phyloP scores from a whole-genome alignment of 768 basidiomycete genomes.

The Russula brevipes region DNA sequence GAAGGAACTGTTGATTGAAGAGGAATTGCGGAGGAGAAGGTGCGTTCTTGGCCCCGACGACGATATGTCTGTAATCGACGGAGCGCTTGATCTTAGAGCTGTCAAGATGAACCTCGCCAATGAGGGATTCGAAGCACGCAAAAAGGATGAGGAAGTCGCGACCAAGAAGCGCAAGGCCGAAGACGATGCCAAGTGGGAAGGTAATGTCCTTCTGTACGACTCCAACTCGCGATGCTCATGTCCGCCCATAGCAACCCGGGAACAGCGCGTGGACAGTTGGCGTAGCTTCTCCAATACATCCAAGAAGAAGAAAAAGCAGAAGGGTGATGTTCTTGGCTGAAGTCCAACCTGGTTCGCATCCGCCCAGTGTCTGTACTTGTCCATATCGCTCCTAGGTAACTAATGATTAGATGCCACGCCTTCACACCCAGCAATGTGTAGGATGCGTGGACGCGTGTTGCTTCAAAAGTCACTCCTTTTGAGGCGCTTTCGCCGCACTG shows the following conservation, averaged over 20 bases:
- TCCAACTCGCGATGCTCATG: background rate
- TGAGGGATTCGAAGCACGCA: conserved; percentile 87
- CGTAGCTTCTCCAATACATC: conserved; percentile 58
- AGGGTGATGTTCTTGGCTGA: conserved; percentile 60
- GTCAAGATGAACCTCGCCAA: conserved; percentile 89
- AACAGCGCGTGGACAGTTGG: conserved; percentile 83
- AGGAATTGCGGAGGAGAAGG: conserved; percentile 83
- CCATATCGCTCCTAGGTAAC: conserved; percentile 10
- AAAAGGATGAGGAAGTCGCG: conserved; percentile 81
- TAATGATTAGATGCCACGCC: conserved; percentile 18
- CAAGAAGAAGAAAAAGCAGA: conserved; percentile 83
- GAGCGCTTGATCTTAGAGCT: conserved; percentile 46
- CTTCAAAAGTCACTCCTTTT: background rate
- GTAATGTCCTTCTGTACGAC: conserved; percentile 37
- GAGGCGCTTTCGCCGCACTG: background rate
- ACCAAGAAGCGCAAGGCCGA: conserved; percentile 81
- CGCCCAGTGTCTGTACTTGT: conserved; percentile 14
- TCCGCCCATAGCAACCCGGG: conserved; percentile 54
- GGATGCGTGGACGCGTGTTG: background rate
- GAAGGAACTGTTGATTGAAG: conserved; percentile 85
- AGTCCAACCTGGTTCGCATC: background rate
- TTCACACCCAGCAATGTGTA: background rate
- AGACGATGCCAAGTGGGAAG: conserved; percentile 87
- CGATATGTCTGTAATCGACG: background rate
- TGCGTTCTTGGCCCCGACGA: conserved; percentile 35